Evolutionary conservation across 306 rosid species (phyloP).

Genomic region (Trifolium fragiferum): DNA sequence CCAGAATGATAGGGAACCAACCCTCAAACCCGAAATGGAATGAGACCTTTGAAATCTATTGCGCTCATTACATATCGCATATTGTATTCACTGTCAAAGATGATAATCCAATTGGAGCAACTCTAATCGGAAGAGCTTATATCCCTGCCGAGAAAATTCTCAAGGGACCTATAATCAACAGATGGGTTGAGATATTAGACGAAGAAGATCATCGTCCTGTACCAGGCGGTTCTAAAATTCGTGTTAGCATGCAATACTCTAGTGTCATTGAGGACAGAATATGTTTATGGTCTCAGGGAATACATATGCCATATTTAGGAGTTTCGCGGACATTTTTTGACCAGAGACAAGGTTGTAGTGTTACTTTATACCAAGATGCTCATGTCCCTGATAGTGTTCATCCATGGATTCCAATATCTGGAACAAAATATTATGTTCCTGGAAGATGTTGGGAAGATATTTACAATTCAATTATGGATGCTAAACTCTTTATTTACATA

Average conservation of each 20-base stretch:
- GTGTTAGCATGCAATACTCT: constrained; percentile 52
- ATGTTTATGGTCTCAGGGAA: constrained; percentile 60
- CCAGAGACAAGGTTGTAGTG: constrained; percentile 67
- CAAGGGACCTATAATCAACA: constrained; percentile 34
- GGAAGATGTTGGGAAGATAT: constrained; percentile 84
- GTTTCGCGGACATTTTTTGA: constrained; percentile 70
- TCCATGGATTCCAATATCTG: constrained; percentile 29
- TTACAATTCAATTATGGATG: constrained; percentile 59
- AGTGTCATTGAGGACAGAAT: constrained; percentile 34
- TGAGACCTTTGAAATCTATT: constrained; percentile 62
- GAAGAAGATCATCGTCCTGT: constrained; percentile 63
- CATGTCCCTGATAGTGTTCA: constrained; percentile 41
- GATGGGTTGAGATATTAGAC: constrained; percentile 64
- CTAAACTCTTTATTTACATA: constrained; percentile 69
- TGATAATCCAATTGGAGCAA: constrained; percentile 68
- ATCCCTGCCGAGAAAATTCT: constrained; percentile 56
- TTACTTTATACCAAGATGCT: constrained; percentile 85
- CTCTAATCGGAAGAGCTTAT: constrained; percentile 79
- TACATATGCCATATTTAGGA: constrained; percentile 50
- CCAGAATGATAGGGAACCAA: constrained; percentile 51
- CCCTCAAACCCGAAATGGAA: constrained; percentile 60
- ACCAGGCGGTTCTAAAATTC: constrained; percentile 55
- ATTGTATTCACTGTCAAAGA: constrained; percentile 76
- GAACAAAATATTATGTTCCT: constrained; percentile 37
- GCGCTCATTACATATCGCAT: constrained; percentile 69